Conservation (phyloP, 2,329 filamentous ascomycete genomes). For the Pyricularia grisea region DNA sequence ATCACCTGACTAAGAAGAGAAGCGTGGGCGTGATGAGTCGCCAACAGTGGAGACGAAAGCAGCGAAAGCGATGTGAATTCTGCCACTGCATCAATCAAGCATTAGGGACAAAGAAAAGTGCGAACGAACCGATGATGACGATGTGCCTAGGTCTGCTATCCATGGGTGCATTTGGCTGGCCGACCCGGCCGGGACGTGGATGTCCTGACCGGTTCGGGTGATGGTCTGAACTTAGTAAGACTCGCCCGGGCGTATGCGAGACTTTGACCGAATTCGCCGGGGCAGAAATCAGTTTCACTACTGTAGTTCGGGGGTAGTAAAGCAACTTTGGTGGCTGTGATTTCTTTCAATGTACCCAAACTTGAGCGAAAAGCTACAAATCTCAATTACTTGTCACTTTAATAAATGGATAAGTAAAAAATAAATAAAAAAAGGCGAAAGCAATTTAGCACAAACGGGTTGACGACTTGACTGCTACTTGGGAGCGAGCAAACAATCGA, state of each 20-base stretch:
- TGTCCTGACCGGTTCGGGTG: background rate
- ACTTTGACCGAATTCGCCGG: background rate
- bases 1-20: background rate
- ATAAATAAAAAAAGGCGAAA: background rate
- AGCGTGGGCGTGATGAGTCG: background rate
- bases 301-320: background rate
- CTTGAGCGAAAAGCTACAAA: background rate
- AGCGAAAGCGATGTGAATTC: background rate
- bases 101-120: background rate
- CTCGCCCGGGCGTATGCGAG: background rate
- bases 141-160: constrained; percentile 25
- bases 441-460: background rate
- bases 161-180: constrained; percentile 11
- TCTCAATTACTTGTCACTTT: background rate
- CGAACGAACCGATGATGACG: constrained; percentile 34
- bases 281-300: background rate
- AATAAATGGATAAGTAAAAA: background rate
- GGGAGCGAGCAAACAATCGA: background rate
- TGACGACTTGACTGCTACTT: background rate
- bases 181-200: background rate
- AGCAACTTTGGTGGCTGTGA: background rate
- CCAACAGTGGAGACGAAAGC: background rate
- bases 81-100: background rate
- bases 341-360: background rate
- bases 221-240: background rate